Conservation (phyloP, 768 basidiomycete species). For the Pholiota conissans region DNA sequence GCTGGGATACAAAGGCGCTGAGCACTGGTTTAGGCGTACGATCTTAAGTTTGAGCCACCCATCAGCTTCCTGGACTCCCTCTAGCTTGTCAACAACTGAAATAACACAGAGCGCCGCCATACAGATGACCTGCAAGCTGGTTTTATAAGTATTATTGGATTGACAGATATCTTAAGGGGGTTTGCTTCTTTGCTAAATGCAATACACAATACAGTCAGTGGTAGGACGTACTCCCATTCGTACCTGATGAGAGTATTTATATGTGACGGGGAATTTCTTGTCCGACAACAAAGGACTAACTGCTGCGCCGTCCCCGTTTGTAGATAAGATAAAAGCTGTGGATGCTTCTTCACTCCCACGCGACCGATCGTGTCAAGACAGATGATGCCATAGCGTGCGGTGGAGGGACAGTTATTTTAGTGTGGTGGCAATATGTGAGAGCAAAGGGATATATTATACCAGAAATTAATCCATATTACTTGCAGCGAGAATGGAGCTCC, state of each 20-base stretch:
- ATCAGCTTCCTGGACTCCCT: constrained; percentile 1
- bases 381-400: background rate
- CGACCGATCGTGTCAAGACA: constrained; percentile 15
- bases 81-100: background rate
- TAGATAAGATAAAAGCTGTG: background rate
- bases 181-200: background rate
- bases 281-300: constrained; percentile 23
- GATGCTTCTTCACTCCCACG: constrained; percentile 13
- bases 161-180: background rate
- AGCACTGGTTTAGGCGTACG: background rate
- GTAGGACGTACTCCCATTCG: background rate
- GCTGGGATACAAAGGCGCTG: background rate
- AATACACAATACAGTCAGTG: background rate
- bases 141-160: background rate
- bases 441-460: background rate
- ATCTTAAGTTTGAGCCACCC: constrained; percentile 1
- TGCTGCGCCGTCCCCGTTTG: background rate
- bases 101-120: background rate
- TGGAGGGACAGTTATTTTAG: background rate
- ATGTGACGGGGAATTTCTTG: constrained; percentile 2
- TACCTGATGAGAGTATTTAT: background rate
- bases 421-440: background rate
- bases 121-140: background rate
- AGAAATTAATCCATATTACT: constrained; percentile 4
- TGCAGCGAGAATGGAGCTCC: background rate